These are phyloP conservation scores for Malassezia slooffiae DNA, from an alignment of 1,284 basidiomycete species.

Conservation along the genomic window DNA sequence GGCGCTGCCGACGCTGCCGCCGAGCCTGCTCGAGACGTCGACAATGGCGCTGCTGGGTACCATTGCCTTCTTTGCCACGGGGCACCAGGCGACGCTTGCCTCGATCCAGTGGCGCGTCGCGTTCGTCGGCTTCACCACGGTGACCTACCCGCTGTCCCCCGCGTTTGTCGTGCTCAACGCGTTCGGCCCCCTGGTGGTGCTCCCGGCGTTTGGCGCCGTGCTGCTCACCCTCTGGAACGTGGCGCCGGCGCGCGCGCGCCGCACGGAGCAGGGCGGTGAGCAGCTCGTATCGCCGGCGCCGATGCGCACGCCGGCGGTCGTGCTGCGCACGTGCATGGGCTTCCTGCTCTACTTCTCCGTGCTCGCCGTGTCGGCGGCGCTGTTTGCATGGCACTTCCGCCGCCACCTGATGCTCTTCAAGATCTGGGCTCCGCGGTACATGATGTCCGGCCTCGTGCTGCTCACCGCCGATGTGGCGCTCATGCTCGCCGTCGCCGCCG, in stretches of 20 bases:
- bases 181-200: conserved; percentile 60
- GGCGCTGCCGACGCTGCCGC: too few species aligned
- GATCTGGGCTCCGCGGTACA: conserved; percentile 88
- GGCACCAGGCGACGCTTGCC: conserved; percentile 79
- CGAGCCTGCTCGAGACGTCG: conserved; percentile 16
- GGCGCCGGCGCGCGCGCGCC: conserved; percentile 51
- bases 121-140: conserved; percentile 56
- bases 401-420: conserved; percentile 99
- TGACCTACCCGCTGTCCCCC: conserved; percentile 66
- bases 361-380: conserved; percentile 58
- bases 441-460: conserved; percentile 56
- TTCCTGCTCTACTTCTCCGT: conserved; percentile 61
- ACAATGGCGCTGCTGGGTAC: conserved; percentile 23
- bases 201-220: conserved; percentile 57
- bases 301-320: conserved; percentile 12
- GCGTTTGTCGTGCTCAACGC: conserved; percentile 71
- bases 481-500: conserved; percentile 32
- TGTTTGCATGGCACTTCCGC: conserved; percentile 65
- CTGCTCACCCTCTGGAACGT: conserved; percentile 79
- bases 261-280: neutral
- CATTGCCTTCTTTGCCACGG: conserved; percentile 72
- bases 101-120: conserved; percentile 93
- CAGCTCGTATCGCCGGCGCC: conserved; percentile 5
- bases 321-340: conserved; percentile 54
- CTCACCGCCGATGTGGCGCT: conserved; percentile 50